Evolutionary conservation across 129 eudicot genomes (phyloP), one percentile per base, ranked within the genome.

Genomic region (Flaveria linearis): DNA sequence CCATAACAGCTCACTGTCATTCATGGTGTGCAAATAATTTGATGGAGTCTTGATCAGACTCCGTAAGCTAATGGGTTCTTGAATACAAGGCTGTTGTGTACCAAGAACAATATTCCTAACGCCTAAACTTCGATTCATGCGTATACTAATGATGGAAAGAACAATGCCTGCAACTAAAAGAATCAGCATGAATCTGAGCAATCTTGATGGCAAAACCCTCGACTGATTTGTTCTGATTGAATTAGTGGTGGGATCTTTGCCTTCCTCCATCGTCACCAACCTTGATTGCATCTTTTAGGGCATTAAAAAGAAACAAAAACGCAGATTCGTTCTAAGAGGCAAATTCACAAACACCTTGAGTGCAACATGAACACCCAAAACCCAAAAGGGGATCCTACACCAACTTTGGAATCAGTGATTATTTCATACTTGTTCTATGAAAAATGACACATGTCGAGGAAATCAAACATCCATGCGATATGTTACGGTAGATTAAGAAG

Each of bases 1-100:
- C 97, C 97, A 93, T 46, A 90, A 83, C 30, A 93, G 81, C 81
- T 88, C 88, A 26, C 92, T 78, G 49, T 93, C 98, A 77, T 85
- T 91, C 98, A 93, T 87, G 5, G 60, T 45, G 83, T 92, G 96
- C 86, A 73, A 28, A 51, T 83, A 66, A 51, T 16, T 73, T 10
- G 85, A 82, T 14, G 90, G 92, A 51, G 94, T 90, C 76, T 76
- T 85, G 55, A 90, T 83, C 89, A 84, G 85, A 47, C 69, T 79
- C 25, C 73, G 86, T 28, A 92, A 83, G 45, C 79, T 88, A 51
- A 46, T 76, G 25, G 86, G 83, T 56, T 82, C 87, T 66, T 86
- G 77, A 73, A 71, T 72, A 69, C 96, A 92, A 55, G 93, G 80
- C 20, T 82, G 84, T 53, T 74, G 82, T 57, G 82, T 72, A 30